phyloP scores from a whole-genome alignment of 176 grass and related monocot genomes.

The Olyra latifolia region DNA sequence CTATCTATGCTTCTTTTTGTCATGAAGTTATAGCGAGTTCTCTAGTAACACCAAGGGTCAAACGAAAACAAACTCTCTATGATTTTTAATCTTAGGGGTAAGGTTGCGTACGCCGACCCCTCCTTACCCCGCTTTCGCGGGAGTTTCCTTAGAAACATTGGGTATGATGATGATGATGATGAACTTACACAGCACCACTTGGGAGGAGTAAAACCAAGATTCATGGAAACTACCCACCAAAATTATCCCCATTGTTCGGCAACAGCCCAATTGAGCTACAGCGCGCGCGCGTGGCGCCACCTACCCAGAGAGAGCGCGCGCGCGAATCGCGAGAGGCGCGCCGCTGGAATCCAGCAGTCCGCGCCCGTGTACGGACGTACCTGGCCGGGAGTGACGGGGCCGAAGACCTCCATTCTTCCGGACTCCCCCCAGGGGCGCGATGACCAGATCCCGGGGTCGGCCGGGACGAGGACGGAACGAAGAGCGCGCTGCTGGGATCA shows the following conservation, averaged over 20 bases:
- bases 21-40: too few relatives aligned
- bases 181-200: not conserved
- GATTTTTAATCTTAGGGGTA: too few relatives aligned
- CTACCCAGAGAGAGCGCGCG: too few relatives aligned
- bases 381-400: conserved; percentile 58
- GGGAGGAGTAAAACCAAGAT: not conserved
- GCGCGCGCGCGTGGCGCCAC: not conserved
- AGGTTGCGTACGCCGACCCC: too few relatives aligned
- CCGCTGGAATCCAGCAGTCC: not conserved
- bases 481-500: not conserved
- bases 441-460: not conserved
- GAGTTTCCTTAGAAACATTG: too few relatives aligned
- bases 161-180: too few relatives aligned
- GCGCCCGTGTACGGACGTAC: conserved; percentile 10
- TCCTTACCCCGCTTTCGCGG: too few relatives aligned
- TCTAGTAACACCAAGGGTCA: too few relatives aligned
- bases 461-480: not conserved
- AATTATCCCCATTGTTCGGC: not conserved
- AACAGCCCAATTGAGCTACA: not conserved
- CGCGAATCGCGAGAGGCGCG: not conserved
- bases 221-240: not conserved
- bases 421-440: not conserved
- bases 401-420: conserved; percentile 68
- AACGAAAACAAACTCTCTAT: too few relatives aligned
- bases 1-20: too few relatives aligned